phyloP scores from a whole-genome alignment of 441 rosid genomes.

The Adansonia gregorii region DNA sequence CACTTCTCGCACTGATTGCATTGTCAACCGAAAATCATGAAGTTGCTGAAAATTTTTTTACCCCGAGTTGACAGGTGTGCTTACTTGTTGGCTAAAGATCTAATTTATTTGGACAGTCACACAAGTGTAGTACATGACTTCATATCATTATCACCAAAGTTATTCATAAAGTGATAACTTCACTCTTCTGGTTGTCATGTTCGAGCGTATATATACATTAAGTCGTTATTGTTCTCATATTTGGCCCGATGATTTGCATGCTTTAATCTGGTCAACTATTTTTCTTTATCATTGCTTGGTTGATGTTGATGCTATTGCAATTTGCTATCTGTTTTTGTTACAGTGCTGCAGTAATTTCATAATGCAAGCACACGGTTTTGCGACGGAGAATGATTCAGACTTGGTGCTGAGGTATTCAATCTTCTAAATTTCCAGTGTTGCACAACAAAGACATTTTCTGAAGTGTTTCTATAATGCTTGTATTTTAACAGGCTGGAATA shows the following conservation, averaged over 20 bases:
- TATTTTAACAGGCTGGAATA: constrained; percentile 60
- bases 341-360: constrained; percentile 82
- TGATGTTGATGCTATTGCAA: constrained; percentile 16
- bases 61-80: constrained; percentile 45
- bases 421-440: not conserved
- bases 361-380: constrained; percentile 78
- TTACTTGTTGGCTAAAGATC: not conserved
- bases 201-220: not conserved
- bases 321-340: not conserved
- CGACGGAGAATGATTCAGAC: constrained; percentile 76
- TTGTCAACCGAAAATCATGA: constrained; percentile 39
- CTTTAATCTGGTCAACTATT: not conserved
- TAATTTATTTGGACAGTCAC: not conserved
- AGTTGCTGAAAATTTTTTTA: constrained; percentile 40
- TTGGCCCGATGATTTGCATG: not conserved
- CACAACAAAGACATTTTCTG: constrained; percentile 12
- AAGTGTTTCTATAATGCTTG: constrained; percentile 21
- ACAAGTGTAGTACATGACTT: not conserved
- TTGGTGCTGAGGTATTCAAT: constrained; percentile 69
- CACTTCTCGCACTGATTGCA: constrained; percentile 57
- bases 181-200: not conserved
- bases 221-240: not conserved
- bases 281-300: not conserved
- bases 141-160: not conserved
- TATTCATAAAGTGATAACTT: not conserved